These are phyloP conservation scores for Solanum pinnatisectum DNA, from an alignment of 257 asterid genomes.

Conservation along the genomic window DNA sequence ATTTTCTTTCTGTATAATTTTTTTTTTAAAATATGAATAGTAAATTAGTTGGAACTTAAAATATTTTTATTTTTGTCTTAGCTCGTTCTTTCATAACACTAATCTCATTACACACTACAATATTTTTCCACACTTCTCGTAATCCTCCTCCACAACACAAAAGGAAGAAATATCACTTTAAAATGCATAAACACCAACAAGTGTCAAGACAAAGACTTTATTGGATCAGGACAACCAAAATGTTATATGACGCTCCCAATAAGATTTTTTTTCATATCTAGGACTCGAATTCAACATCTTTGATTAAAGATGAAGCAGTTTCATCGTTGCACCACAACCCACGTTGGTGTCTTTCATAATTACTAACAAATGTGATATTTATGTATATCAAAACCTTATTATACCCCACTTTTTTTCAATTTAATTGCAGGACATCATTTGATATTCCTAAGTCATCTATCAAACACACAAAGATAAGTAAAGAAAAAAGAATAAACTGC, in stretches of 20 bases:
- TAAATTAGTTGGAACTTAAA: neutral
- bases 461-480: neutral
- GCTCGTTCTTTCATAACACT: neutral
- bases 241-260: too few species aligned
- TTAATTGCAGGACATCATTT: neutral
- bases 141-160: neutral
- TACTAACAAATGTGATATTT: neutral
- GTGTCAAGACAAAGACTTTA: too few species aligned
- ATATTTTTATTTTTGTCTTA: neutral
- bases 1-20: neutral
- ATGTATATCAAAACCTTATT: neutral
- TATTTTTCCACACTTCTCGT: neutral
- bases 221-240: too few species aligned
- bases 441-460: neutral
- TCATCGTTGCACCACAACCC: rapidly evolving
- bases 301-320: too few species aligned
- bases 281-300: rapidly evolving
- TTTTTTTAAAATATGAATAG: too few species aligned
- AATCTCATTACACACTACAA: neutral
- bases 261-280: too few species aligned
- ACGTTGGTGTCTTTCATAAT: neutral
- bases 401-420: neutral
- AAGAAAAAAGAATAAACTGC: neutral
- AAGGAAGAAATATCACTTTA: neutral
- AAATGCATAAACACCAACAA: neutral